Percentiles rank a stretch among this genome's conserved stretches.
These are phyloP conservation scores for Vaccinium vitisidaea DNA, from an alignment of 148 eudicot genomes.

Conservation along the genomic window DNA sequence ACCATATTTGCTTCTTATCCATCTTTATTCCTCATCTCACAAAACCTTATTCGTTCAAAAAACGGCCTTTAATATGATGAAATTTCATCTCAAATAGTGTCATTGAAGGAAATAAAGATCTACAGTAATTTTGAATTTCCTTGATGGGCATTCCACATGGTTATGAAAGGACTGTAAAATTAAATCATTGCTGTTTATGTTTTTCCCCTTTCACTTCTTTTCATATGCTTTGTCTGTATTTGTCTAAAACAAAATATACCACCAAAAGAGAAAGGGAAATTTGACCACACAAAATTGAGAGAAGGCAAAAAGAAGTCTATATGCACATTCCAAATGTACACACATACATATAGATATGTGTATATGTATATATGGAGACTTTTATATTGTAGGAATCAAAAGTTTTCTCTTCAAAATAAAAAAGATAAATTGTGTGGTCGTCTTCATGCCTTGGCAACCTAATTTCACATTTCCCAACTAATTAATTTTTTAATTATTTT, in stretches of 20 bases:
- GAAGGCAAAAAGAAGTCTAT: not conserved
- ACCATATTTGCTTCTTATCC: too few species aligned
- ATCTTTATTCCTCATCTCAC: too few species aligned
- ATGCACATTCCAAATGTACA: not conserved
- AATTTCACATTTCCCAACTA: slow-evolving; percentile 89
- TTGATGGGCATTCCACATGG: not conserved
- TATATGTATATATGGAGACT: not conserved
- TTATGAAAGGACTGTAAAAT: not conserved
- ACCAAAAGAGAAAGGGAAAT: not conserved
- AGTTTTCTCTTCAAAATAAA: slow-evolving; percentile 3
- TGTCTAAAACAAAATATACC: not conserved
- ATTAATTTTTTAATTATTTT: slow-evolving; percentile 35
- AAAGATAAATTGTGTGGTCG: slow-evolving; percentile 31
- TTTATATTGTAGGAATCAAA: not conserved
- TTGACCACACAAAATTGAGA: not conserved
- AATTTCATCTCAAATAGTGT: not conserved
- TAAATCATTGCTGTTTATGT: not conserved
- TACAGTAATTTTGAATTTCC: not conserved
- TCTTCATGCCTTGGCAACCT: slow-evolving; percentile 95
- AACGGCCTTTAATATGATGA: not conserved
- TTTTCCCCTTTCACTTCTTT: slow-evolving; percentile 11
- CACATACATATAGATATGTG: not conserved
- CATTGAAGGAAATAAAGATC: not conserved
- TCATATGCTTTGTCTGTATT: slow-evolving; percentile 10
- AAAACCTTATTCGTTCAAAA: too few species aligned